A percentile compares a stretch with the other conserved stretches of the same genome.
Evolutionary conservation across 2,329 filamentous ascomycete genomes (phyloP).

Genomic region (Alternaria ventricosa): DNA sequence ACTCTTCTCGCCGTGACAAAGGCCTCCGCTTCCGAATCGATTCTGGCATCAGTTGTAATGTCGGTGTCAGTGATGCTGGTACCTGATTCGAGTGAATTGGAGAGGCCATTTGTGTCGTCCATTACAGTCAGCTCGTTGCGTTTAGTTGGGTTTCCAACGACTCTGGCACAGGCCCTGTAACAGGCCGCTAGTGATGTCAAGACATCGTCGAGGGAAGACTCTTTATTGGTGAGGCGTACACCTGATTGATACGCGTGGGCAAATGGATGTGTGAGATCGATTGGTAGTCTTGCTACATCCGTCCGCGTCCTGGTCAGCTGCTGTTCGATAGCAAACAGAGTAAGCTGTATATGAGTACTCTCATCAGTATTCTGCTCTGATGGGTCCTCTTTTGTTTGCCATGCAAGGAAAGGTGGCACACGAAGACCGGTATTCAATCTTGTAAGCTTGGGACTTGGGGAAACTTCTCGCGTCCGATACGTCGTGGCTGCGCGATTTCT

Average conservation of each 20-base stretch:
- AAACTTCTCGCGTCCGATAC: background rate
- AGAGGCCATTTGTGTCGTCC: background rate
- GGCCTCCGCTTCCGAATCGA: background rate
- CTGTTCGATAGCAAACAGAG: background rate
- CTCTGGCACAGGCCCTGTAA: background rate
- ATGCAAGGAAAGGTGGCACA: background rate
- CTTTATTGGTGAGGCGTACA: background rate
- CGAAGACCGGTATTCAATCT: background rate
- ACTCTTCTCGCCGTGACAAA: background rate
- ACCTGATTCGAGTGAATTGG: background rate
- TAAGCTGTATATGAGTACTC: background rate
- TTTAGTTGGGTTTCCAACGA: background rate
- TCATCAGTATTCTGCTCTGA: background rate
- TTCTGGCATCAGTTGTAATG: background rate
- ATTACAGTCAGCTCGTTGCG: background rate
- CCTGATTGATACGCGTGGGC: background rate
- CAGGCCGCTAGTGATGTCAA: background rate
- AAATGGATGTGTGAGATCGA: background rate
- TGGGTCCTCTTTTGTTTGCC: background rate
- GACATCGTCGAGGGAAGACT: background rate
- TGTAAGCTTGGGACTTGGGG: background rate
- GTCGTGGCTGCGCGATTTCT: background rate
- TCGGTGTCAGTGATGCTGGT: background rate
- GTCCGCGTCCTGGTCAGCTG: background rate
- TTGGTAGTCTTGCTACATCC: background rate